phyloP scores from a whole-genome alignment of 768 basidiomycete genomes.

The Mycena chlorophos region DNA sequence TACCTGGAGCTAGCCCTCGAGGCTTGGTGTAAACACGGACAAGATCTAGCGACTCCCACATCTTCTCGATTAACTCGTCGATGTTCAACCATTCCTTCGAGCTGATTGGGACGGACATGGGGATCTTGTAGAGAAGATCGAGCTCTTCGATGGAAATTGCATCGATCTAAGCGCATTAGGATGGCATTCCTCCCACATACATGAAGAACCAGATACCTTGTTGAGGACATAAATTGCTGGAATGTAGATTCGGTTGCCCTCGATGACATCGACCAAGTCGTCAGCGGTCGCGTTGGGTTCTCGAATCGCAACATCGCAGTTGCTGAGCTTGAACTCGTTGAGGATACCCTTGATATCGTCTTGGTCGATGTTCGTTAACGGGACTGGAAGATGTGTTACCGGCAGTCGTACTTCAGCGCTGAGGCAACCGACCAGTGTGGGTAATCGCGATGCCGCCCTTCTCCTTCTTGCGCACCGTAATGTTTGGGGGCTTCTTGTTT shows the following conservation, averaged over 20 bases:
- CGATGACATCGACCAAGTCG: conserved; percentile 95
- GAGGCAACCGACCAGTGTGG: conserved; percentile 72
- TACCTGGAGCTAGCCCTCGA: conserved; percentile 71
- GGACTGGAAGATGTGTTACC: not conserved
- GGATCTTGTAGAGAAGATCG: conserved; percentile 93
- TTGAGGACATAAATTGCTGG: conserved; percentile 90
- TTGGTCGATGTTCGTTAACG: conserved; percentile 91
- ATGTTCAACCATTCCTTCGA: conserved; percentile 95
- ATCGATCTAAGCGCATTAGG: conserved; percentile 64
- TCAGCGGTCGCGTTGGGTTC: conserved; percentile 91
- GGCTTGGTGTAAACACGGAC: conserved; percentile 98
- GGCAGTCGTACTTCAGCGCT: not conserved
- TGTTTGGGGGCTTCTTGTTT: conserved; percentile 91
- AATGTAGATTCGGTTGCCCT: conserved; percentile 96
- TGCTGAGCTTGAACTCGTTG: conserved; percentile 89
- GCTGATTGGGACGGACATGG: conserved; percentile 91
- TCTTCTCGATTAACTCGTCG: conserved; percentile 88
- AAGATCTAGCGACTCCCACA: conserved; percentile 93
- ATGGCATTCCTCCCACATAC: conserved; percentile 3
- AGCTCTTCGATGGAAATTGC: conserved; percentile 98
- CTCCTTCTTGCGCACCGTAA: conserved; percentile 82
- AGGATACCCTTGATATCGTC: conserved; percentile 95
- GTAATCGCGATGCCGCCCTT: conserved; percentile 94
- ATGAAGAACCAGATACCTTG: conserved; percentile 53
- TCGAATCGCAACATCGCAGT: conserved; percentile 89